Evolutionary conservation across 768 basidiomycete species (phyloP).

Genomic region (Solioccasus polychromus): DNA sequence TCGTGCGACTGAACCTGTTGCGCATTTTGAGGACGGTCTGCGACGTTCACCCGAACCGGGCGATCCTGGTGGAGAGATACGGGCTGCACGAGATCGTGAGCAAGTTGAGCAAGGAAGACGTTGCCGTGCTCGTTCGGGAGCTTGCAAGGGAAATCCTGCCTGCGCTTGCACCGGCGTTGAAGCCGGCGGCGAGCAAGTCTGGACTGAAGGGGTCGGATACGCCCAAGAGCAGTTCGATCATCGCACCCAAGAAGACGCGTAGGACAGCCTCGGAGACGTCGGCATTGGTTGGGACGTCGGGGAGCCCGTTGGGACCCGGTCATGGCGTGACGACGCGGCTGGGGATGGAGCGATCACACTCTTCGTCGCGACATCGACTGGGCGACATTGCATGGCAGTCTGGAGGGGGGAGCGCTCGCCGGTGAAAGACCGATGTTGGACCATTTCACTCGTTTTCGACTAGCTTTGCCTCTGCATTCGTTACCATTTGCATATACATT

Average conservation of each 20-base stretch:
- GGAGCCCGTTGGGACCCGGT: constrained; percentile 16
- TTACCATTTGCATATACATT: constrained; percentile 30
- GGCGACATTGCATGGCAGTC: constrained; percentile 64
- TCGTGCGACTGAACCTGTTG: constrained; percentile 87
- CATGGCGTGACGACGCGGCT: constrained; percentile 23
- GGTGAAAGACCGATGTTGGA: constrained; percentile 16
- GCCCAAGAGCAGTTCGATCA: constrained; percentile 35
- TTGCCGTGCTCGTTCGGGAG: constrained; percentile 87
- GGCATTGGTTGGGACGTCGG: constrained; percentile 28
- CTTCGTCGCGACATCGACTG: constrained; percentile 49
- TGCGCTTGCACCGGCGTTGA: constrained; percentile 67
- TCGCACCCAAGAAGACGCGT: constrained; percentile 65
- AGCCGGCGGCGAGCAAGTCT: constrained; percentile 42
- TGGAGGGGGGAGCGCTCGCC: constrained; percentile 13
- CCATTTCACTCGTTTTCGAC: constrained; percentile 14
- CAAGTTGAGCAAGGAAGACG: constrained; percentile 78
- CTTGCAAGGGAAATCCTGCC: constrained; percentile 85
- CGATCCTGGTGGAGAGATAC: constrained; percentile 77
- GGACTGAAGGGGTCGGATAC: constrained; percentile 33
- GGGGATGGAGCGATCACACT: constrained; percentile 35
- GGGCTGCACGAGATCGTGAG: constrained; percentile 80
- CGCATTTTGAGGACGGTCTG: constrained; percentile 82
- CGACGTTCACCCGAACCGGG: constrained; percentile 86
- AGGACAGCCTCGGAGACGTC: constrained; percentile 71
- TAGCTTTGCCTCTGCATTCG: constrained; percentile 18